Evolutionary conservation across 108 stramenopile species (phyloP), one percentile per base, ranked within the genome.

Genomic region (Chaetoceros tenuissimus): DNA sequence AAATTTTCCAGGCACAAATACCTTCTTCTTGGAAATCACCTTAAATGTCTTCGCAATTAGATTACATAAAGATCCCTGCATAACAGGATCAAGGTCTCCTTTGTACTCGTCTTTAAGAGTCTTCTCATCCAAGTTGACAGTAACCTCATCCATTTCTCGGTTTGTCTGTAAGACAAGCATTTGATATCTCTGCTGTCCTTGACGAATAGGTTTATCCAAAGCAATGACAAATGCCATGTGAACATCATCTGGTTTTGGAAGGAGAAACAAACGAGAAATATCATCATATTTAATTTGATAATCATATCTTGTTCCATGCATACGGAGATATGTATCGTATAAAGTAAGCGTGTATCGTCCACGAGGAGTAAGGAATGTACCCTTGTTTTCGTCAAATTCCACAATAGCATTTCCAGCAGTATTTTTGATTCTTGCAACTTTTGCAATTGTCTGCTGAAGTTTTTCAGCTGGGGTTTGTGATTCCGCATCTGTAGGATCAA

Each of bases 21-120:
- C 95, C 67, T 98, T 95, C 62, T 95, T 98, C 71, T 89, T 82
- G 24, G 96, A 80, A 51, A 99, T 87, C 23, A 88, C 77, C 77
- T 98, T 99, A 82, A 98, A 97, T 3, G 94, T 87, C 71, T 96
- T 97, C 53, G 97, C 99, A 3, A 99, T 82, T 3, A 98, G 76
- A 55, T 99, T 97, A 47, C 87, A 92, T 28, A 98, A 78, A 0
- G 92, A 77, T 0, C 95, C 96, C 24, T 73, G 58, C 95, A 99
- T 96, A 63, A 84, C 69, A 19, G 94, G 85, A 48, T 92, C 85
- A 22, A 92, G 56, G 31, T 85, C 84, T 8, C 82, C 86, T 23
- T 76, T 74, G 75, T 96, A 99, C 63, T 95, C 93, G 49, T 90
- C 81, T 65, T 95, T 65, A 25, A 94, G 68, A 48, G 94, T 94